Evolutionary conservation across 2,329 filamentous ascomycete species (phyloP), one percentile per base, ranked within the genome.

Genomic region (Diaporthe citrichinensis): DNA sequence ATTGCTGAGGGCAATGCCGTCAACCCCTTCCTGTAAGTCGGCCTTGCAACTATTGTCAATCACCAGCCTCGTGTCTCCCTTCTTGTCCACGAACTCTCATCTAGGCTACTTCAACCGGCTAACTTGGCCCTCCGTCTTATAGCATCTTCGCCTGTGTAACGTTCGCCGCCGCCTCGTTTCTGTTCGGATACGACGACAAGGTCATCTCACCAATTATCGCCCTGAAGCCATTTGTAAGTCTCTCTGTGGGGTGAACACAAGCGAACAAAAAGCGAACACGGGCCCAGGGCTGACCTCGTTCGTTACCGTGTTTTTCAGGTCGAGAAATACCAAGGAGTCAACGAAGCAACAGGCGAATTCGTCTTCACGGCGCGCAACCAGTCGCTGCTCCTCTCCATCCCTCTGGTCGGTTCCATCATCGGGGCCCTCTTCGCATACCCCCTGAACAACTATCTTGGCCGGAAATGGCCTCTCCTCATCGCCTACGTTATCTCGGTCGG

Each of bases 361-460:
- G 57, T 61, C 34, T 67, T 75, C 67, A 75, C 73, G 8, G 74
- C 74, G 1, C 44, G 58, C 9, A 84, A 84, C 55, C 82, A 83
- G 41, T 80, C 83, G 69, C 76, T 85, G 23, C 74, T 85, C 57
- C 80, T 84, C 57, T 82, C 82, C 9, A 77, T 84, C 7, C 83
- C 83, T 14, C 79, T 85, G 28, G 81, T 84, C 31, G 82, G 82
- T 7, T 82, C 82, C 6, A 79, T 82, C 28, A 25, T 83, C 20
- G 82, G 82, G 34, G 81, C 81, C n/a, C 72, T 83, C 15, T 53
- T 80, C 14, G 82, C 82, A 3, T 81, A 82, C 1, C 82, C 82
- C 9, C 44, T 83, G 57, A 84, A 82, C 76, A 83, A 79, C 65
- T 77, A 78, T 65, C 75, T 82, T 36, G 83, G 83, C 53, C 82